Conservation (phyloP, 805 yeast species). For the Ogataea siamensis region DNA sequence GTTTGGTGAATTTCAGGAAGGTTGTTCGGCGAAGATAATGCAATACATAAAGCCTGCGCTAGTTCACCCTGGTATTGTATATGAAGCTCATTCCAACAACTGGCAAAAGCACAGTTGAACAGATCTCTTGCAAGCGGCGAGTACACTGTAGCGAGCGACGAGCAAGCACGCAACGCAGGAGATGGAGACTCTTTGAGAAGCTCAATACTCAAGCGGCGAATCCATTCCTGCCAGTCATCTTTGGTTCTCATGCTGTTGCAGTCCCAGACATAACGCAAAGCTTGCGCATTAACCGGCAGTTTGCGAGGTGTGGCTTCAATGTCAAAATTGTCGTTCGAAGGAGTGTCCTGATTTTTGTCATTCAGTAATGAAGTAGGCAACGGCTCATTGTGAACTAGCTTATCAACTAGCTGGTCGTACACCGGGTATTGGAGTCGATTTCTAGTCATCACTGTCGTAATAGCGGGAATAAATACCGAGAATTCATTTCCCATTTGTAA, state of each 20-base stretch:
- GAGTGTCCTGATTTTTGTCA: constrained; percentile 51
- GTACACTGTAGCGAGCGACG: constrained; percentile 81
- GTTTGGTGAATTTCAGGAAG: constrained; percentile 96
- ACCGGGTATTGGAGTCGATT: constrained; percentile 66
- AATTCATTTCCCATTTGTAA: constrained; percentile 84
- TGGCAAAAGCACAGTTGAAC: constrained; percentile 91
- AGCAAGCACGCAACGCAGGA: constrained; percentile 90
- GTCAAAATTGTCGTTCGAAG: constrained; percentile 49
- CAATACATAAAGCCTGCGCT: constrained; percentile 79
- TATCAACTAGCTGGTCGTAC: constrained; percentile 79
- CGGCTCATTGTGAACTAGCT: constrained; percentile 79
- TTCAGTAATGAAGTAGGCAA: constrained; percentile 73
- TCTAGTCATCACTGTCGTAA: constrained; percentile 61
- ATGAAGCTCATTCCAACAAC: constrained; percentile 92
- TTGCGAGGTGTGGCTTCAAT: constrained; percentile 71
- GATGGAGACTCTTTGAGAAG: constrained; percentile 90
- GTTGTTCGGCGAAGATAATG: constrained; percentile 83
- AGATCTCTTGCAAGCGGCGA: constrained; percentile 85
- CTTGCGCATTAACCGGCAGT: constrained; percentile 63
- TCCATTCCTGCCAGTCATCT: constrained; percentile 99
- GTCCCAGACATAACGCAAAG: constrained; percentile 85
- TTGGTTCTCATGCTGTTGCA: constrained; percentile 82
- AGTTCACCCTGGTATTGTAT: constrained; percentile 88
- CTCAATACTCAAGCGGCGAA: constrained; percentile 80
- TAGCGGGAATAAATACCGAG: constrained; percentile 79